Evolutionary conservation across 2,329 filamentous ascomycete species (phyloP).

Genomic region (Daldinia eschscholtzii): DNA sequence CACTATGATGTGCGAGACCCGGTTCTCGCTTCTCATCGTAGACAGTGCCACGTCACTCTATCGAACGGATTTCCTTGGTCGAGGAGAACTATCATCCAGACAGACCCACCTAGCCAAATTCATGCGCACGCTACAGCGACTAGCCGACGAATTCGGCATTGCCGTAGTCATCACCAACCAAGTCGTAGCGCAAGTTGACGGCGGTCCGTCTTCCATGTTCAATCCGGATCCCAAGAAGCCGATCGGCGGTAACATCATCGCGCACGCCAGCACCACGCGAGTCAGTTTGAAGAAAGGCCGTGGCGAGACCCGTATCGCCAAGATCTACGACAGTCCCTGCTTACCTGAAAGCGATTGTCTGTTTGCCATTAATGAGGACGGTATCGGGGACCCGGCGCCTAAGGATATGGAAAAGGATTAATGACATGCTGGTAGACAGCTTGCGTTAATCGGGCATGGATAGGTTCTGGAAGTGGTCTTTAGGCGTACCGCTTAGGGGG

Average conservation of each 20-base stretch:
- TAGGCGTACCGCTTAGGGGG: neutral
- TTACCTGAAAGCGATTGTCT: conserved; percentile 95
- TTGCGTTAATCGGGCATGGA: neutral
- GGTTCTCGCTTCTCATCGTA: conserved; percentile 94
- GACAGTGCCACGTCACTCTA: conserved; percentile 97
- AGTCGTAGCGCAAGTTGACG: conserved; percentile 97
- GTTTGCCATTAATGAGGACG: conserved; percentile 97
- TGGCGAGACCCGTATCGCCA: conserved; percentile 95
- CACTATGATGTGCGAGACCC: conserved; percentile 99
- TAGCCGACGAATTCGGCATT: conserved; percentile 90
- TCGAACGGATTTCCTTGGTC: conserved; percentile 95
- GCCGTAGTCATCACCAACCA: conserved; percentile 99
- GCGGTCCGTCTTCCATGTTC: conserved; percentile 96
- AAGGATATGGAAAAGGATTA: conserved; percentile 90
- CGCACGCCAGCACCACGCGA: conserved; percentile 94
- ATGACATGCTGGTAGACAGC: neutral
- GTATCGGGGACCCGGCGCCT: conserved; percentile 93
- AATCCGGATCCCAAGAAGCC: conserved; percentile 99
- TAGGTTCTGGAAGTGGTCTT: neutral
- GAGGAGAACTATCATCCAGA: conserved; percentile 93
- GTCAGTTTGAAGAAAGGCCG: conserved; percentile 96
- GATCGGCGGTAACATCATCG: conserved; percentile 98
- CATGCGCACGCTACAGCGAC: conserved; percentile 83
- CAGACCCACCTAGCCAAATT: conserved; percentile 92
- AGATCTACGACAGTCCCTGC: conserved; percentile 99